phyloP scores from a whole-genome alignment of 2,329 filamentous ascomycete species.

The Diaporthe destruens region DNA sequence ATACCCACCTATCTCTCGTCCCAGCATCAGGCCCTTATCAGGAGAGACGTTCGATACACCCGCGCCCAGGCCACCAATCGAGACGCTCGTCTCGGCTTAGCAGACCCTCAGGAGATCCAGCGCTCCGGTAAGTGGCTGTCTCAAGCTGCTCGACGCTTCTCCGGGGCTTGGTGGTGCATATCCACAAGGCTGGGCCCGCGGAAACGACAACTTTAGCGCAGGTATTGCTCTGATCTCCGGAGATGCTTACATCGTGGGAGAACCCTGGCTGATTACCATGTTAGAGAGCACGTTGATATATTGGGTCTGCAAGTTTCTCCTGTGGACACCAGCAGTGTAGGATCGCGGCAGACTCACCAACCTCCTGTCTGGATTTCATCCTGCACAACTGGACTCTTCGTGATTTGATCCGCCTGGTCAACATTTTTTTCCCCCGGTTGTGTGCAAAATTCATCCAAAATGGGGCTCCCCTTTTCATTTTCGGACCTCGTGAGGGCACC shows the following conservation, averaged over 20 bases:
- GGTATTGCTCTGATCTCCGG: constrained; percentile 25
- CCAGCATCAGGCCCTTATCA: constrained; percentile 31
- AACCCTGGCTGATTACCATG: constrained; percentile 20
- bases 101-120: constrained; percentile 5
- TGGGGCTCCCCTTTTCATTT: constrained; percentile 52
- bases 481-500: constrained; percentile 67
- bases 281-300: constrained; percentile 28
- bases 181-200: constrained; percentile 36
- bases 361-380: background rate
- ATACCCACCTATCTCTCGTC: constrained; percentile 29
- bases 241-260: constrained; percentile 28
- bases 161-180: constrained; percentile 17
- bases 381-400: background rate
- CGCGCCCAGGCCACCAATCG: constrained; percentile 24
- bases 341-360: background rate
- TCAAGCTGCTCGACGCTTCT: constrained; percentile 15
- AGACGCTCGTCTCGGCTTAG: constrained; percentile 20
- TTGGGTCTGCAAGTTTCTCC: constrained; percentile 8
- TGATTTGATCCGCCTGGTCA: background rate
- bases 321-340: background rate
- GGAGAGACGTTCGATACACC: constrained; percentile 12
- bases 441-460: constrained; percentile 38
- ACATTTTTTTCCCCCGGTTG: no score
- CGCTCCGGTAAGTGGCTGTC: constrained; percentile 31
- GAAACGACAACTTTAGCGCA: constrained; percentile 28